Evolutionary conservation across 495 filamentous ascomycete species (phyloP).

Genomic region (Xylaria flabelliformis): DNA sequence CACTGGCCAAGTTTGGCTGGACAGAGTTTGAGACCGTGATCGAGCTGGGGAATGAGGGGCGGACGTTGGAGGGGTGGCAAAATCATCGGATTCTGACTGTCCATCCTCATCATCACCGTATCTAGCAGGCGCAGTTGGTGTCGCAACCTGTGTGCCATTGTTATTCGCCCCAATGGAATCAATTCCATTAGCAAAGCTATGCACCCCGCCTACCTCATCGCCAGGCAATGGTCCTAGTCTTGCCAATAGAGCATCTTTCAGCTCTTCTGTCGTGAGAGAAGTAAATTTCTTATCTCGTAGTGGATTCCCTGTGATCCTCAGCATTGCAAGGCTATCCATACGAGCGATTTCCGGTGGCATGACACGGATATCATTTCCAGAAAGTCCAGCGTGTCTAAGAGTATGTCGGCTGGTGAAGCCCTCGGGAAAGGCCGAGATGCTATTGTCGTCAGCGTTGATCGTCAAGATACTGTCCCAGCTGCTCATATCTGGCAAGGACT

Average conservation of each 20-base stretch:
- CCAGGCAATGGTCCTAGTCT: slow-evolving; percentile 65
- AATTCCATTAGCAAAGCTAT: slow-evolving; percentile 39
- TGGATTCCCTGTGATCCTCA: slow-evolving; percentile 85
- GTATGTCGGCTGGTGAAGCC: slow-evolving; percentile 72
- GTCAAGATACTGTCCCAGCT: slow-evolving; percentile 75
- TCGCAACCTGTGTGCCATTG: neutral
- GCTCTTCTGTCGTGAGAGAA: slow-evolving; percentile 76
- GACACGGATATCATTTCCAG: slow-evolving; percentile 77
- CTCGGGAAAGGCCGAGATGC: slow-evolving; percentile 71
- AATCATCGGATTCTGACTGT: slow-evolving; percentile 76
- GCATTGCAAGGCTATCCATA: slow-evolving; percentile 76
- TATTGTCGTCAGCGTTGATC: slow-evolving; percentile 81
- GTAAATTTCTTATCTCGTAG: slow-evolving; percentile 84
- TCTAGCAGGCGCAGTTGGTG: neutral
- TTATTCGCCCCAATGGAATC: slow-evolving; percentile 17
- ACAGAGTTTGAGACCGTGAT: slow-evolving; percentile 49
- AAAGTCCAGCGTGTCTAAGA: slow-evolving; percentile 78
- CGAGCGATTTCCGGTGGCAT: slow-evolving; percentile 78
- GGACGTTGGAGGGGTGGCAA: slow-evolving; percentile 60
- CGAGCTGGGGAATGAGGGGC: slow-evolving; percentile 51
- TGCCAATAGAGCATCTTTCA: slow-evolving; percentile 77
- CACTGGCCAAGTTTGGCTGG: slow-evolving; percentile 62
- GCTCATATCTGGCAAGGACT: slow-evolving; percentile 69
- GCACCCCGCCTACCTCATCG: slow-evolving; percentile 31
- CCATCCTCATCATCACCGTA: slow-evolving; percentile 47